A percentile compares a stretch with the other conserved stretches of the same genome.
Conservation (phyloP, 768 basidiomycete genomes). For the Trichaptum fuscoviolaceum region DNA sequence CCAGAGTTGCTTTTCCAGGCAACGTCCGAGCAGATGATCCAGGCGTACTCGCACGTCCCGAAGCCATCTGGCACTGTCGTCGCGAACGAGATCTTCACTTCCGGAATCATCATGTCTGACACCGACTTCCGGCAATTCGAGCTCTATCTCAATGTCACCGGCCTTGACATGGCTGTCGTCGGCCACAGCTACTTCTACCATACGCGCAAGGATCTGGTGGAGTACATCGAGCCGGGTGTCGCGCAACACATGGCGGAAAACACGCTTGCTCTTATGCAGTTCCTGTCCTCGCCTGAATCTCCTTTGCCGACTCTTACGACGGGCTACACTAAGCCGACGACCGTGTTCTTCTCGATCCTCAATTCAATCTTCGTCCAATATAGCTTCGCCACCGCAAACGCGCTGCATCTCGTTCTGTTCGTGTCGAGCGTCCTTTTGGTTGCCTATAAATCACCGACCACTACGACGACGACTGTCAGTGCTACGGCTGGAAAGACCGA, state of each 20-base stretch:
- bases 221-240: conserved; percentile 80
- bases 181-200: conserved; percentile 94
- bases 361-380: conserved; percentile 63
- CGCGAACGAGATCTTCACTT: conserved; percentile 90
- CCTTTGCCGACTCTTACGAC: conserved; percentile 61
- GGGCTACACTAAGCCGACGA: conserved; percentile 47
- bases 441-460: neutral
- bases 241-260: conserved; percentile 88
- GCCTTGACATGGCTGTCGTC: conserved; percentile 91
- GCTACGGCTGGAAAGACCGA: conserved; percentile 9
- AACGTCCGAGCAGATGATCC: conserved; percentile 91
- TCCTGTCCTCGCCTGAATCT: conserved; percentile 65
- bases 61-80: conserved; percentile 87
- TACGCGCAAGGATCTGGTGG: conserved; percentile 83
- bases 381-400: conserved; percentile 64
- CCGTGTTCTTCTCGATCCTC: conserved; percentile 74
- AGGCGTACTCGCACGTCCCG: conserved; percentile 82
- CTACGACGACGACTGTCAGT: neutral
- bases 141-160: conserved; percentile 83
- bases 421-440: conserved; percentile 1
- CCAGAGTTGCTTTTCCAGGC: conserved; percentile 94
- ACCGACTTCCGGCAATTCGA: conserved; percentile 97
- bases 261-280: conserved; percentile 66
- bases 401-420: conserved; percentile 40
- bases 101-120: conserved; percentile 85